phyloP scores from a whole-genome alignment of 75 land plant genomes.

The Selaginella tamariscina region DNA sequence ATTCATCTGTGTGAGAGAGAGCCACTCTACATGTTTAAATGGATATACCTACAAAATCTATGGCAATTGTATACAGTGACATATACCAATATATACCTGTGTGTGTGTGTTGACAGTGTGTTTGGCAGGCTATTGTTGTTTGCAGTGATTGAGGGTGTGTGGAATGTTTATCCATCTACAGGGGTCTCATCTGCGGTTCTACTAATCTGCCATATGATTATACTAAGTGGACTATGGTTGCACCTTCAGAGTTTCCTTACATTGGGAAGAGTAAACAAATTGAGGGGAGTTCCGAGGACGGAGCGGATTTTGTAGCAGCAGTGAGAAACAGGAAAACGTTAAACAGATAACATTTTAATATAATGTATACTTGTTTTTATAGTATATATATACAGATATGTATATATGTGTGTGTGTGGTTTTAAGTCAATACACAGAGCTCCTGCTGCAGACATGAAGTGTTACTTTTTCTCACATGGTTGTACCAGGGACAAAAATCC shows the following conservation, averaged over 20 bases:
- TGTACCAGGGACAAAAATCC: too few relatives aligned
- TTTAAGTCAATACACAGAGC: too few relatives aligned
- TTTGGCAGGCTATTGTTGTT: constrained; percentile 57
- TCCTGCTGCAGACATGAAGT: too few relatives aligned
- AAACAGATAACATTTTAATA: too few relatives aligned
- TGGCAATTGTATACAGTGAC: background rate
- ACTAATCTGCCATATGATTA: constrained; percentile 37
- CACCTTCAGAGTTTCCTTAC: constrained; percentile 54
- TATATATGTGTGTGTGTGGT: too few relatives aligned
- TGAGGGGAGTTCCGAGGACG: background rate
- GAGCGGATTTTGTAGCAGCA: too few relatives aligned
- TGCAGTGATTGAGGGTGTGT: constrained; percentile 59
- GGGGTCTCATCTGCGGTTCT: constrained; percentile 41
- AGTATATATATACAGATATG: too few relatives aligned
- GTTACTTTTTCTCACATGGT: too few relatives aligned
- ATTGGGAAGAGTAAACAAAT: background rate
- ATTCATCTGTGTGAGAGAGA: background rate
- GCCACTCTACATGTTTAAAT: background rate
- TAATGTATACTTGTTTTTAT: too few relatives aligned
- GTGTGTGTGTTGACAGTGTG: background rate
- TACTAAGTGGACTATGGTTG: constrained; percentile 67
- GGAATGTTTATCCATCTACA: constrained; percentile 84
- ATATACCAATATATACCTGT: background rate
- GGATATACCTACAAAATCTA: background rate
- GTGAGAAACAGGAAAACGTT: too few relatives aligned